A percentile compares a stretch with the other conserved stretches of the same genome.
phyloP scores from a whole-genome alignment of 2,329 filamentous ascomycete species.

The Chaetomium globosum region DNA sequence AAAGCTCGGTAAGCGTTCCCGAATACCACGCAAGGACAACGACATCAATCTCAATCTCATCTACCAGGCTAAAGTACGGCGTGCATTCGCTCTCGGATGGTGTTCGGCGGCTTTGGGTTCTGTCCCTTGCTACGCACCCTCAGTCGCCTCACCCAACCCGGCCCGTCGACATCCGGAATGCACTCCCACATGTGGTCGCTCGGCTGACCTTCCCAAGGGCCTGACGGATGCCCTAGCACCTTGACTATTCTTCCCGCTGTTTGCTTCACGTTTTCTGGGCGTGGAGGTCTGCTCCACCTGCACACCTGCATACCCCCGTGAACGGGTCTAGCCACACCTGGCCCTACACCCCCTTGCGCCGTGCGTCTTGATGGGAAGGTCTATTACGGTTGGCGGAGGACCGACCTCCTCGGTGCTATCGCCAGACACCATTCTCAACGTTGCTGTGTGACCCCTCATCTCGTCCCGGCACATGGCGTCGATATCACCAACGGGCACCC shows the following conservation, averaged over 20 bases:
- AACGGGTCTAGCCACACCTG: not conserved
- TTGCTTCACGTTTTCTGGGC: conserved; percentile 12
- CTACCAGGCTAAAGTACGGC: not conserved
- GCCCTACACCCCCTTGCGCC: not conserved
- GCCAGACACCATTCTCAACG: not conserved
- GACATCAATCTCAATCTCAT: not conserved
- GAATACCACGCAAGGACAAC: not conserved
- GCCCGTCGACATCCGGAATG: not conserved
- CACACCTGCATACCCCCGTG: conserved; percentile 11
- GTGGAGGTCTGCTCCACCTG: not conserved
- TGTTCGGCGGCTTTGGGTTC: not conserved
- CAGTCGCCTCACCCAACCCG: not conserved
- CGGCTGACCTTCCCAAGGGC: not conserved
- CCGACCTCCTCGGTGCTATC: not conserved
- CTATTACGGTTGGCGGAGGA: conserved; percentile 13
- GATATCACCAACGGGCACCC: conserved; percentile 24
- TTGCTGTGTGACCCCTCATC: not conserved
- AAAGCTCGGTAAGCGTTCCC: conserved; percentile 16
- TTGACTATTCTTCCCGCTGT: not conserved
- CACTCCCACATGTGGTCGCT: no score
- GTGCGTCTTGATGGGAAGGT: not conserved
- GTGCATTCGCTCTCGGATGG: not conserved
- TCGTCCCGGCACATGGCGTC: conserved; percentile 14
- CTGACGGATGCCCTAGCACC: not conserved
- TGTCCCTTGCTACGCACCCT: not conserved